Evolutionary conservation across 192 early-diverging fungal genomes (phyloP).

Genomic region (Mortierella hygrophila): DNA sequence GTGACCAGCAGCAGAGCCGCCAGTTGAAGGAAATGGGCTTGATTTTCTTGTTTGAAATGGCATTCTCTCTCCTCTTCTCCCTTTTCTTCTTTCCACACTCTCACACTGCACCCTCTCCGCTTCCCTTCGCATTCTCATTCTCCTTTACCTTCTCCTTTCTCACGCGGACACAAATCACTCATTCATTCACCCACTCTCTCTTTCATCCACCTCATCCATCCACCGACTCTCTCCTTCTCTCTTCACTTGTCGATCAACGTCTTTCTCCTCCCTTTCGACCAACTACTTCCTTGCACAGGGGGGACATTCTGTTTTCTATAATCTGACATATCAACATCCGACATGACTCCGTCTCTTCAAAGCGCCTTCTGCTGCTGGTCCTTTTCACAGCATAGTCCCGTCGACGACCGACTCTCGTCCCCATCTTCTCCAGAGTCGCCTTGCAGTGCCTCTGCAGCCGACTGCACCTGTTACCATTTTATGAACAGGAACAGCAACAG

Average conservation of each 20-base stretch:
- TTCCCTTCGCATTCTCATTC: no score
- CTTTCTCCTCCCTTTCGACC: neutral
- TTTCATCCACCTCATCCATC: neutral
- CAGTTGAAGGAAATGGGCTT: no score
- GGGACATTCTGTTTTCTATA: no score
- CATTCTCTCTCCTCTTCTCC: no score
- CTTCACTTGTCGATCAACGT: no score
- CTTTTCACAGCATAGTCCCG: conserved; percentile 50
- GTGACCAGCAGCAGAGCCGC: no score
- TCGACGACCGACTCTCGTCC: conserved; percentile 33
- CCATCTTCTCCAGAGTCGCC: conserved; percentile 40
- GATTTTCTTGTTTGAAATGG: no score
- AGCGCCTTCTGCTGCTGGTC: conserved; percentile 52
- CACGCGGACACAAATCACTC: no score
- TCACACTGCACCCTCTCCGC: no score
- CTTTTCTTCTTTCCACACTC: no score
- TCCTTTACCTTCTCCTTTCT: no score
- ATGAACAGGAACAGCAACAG: neutral
- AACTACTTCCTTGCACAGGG: neutral
- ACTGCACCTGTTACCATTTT: conserved; percentile 21
- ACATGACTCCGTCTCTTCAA: conserved; percentile 47
- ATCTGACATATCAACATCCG: conserved; percentile 3
- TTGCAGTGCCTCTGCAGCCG: conserved; percentile 13
- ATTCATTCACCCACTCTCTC: neutral
- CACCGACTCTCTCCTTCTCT: neutral